These are phyloP conservation scores for Talinum fruticosum DNA, from an alignment of 148 eudicot species.

Conservation along the genomic window DNA sequence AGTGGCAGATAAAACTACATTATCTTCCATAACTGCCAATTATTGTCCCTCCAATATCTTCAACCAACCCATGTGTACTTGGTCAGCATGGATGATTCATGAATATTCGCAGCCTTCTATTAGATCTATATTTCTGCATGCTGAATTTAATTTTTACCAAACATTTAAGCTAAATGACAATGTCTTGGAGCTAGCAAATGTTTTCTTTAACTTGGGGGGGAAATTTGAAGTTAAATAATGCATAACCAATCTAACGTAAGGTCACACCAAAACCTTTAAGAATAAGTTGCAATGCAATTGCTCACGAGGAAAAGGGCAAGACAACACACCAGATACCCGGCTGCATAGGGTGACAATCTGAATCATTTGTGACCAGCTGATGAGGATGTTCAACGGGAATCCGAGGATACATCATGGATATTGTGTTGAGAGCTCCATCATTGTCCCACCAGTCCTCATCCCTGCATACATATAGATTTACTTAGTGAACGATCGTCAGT, in stretches of 20 bases:
- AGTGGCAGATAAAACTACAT: constrained; percentile 10
- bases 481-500: background rate
- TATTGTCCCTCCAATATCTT: background rate
- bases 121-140: background rate
- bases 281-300: background rate
- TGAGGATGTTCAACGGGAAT: constrained; percentile 77
- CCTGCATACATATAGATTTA: constrained; percentile 38
- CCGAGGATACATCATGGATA: constrained; percentile 91
- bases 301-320: background rate
- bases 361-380: constrained; percentile 55
- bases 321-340: constrained; percentile 82
- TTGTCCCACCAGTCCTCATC: constrained; percentile 99
- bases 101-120: constrained; percentile 9
- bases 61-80: constrained; percentile 7
- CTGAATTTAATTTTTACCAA: background rate
- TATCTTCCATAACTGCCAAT: constrained; percentile 22
- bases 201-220: too few species aligned
- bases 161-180: constrained; percentile 1
- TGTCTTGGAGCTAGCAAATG: background rate
- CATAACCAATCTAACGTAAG: background rate
- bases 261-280: background rate
- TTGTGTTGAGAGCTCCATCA: constrained; percentile 89
- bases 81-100: constrained; percentile 10
- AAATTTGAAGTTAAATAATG: too few species aligned
- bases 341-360: constrained; percentile 73